A percentile compares a stretch with the other conserved stretches of the same genome.
Evolutionary conservation across 75 land plant species (phyloP).

Genomic region (Larix kaempferi): DNA sequence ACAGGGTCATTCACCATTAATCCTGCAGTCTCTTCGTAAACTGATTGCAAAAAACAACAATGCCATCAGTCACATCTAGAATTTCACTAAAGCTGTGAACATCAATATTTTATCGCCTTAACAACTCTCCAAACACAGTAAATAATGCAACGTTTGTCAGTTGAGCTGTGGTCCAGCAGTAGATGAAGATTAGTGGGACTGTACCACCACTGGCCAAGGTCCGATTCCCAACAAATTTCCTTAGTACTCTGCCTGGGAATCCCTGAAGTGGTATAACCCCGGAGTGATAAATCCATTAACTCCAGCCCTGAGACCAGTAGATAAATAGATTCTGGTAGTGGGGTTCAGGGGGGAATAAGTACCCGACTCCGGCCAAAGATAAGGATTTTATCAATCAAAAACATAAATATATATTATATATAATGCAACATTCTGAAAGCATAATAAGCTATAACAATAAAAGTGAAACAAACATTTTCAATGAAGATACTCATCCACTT

Average conservation of each 20-base stretch:
- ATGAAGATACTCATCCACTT: not conserved
- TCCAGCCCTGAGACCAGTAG: no score
- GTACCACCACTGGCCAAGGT: no score
- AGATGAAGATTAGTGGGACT: no score
- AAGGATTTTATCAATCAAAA: not conserved
- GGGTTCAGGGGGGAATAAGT: no score
- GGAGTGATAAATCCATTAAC: no score
- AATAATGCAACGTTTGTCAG: no score
- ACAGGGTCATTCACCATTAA: slow-evolving; percentile 98
- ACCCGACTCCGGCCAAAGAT: not conserved
- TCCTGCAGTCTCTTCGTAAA: slow-evolving; percentile 99
- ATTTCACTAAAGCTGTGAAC: not conserved
- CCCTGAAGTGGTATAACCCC: not conserved
- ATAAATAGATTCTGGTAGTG: no score
- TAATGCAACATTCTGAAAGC: not conserved
- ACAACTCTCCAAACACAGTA: not conserved
- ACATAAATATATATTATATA: not conserved
- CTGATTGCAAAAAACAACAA: slow-evolving; percentile 27
- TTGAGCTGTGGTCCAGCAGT: no score
- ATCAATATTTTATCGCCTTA: not conserved
- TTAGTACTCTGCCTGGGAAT: not conserved
- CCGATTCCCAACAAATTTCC: not conserved
- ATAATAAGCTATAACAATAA: not conserved
- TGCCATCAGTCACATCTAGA: not conserved
- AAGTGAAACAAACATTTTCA: not conserved